Base-by-base conservation (phyloP, 2,329 filamentous ascomycete genomes). In the Cladosporium sp. region DNA sequence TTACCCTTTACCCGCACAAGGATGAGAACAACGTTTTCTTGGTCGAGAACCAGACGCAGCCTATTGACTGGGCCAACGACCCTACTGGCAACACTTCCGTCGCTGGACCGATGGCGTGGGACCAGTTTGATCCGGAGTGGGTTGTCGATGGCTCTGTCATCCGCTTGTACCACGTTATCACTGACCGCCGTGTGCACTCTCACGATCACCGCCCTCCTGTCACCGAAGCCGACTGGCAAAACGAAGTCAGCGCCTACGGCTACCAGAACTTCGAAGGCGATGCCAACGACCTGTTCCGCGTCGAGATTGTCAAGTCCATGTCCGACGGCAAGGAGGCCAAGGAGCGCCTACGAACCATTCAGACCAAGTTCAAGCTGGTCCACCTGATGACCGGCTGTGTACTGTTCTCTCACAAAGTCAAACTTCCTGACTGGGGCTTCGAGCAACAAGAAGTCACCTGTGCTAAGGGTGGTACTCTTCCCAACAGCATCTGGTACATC, bases 401-500 rank as follows among this genome's bases (percentile, higher is more conserved):
- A 12, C 82, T 99, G 22, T 99, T 99, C 81, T 97, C 93, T 0
- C 94, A 99, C 82, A 97, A 97, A 79, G 92, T 97, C 73, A 99
- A 99, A 80, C 87, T 99, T 60, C 94, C 94, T 3, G 92, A 96
- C 2, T 99, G 94, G 94, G 94, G 90, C 49, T 99, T 88, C 55
- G 94, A 97, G 74, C 94, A 99, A 75, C 94, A 99, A 74, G 94
- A 99, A 76, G 94, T 99, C n/a, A 97, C 93, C 19, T 99, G 94
- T 72, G 94, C 94, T 7, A 88, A 87, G 67, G 88, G 90, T 50
- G 94, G 92, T 67, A 96, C 92, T 62, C 79, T 97, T 38, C 94
- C 94, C 58, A 99, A 99, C 83, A 96, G 92, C 69, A 78, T 99
- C 66, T 99, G 94, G 94, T 97, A 97, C 70, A 81, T 99, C 63